Base-by-base conservation (phyloP, 2,329 filamentous ascomycete species). In the Penicillium olsonii region DNA sequence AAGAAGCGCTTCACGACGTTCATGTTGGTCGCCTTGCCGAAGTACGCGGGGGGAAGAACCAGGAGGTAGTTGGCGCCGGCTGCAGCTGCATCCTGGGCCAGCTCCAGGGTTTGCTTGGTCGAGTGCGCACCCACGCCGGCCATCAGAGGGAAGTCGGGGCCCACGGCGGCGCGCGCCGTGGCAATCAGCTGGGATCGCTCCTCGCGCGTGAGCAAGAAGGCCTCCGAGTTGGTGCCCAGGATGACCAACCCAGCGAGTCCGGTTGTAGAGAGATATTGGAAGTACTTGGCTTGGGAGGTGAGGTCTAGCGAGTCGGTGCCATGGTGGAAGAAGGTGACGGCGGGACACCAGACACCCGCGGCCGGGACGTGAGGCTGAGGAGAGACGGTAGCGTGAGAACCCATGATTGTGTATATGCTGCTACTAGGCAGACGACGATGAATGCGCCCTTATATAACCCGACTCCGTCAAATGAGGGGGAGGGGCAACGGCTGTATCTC, bases 111-210 rank as follows among this genome's bases (percentile, higher is more conserved):
- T 68, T 87, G 84, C 54, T 78, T 77, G 2, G 82, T 87, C 14
- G 82, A 85, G 66, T 87, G 84, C 0, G 80, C 83, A 15, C 83
- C 78, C 6, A 84, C 81, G 27, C 85, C 85, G 4, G 81, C 82
- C 75, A 85, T 84, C 62, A 86, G 74, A 24, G 82, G 82, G 60
- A 74, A 83, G 18, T 70, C 68, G 1, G 77, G 74, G 0, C 78
- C 78, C 12, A 80, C 76, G n/a, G 79, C 77, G 29, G 65, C 62
- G 29, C 82, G 74, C 42, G 84, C 85, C 10, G 79, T 72, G 22
- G 71, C 65, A 19, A 88, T 75, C n/a, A 87, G 75, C 34, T 74
- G 71, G 40, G 71, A 71, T 48, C 83, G 76, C 67, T 85, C 83
- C 56, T 82, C 77, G n/a, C 80, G 79, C 11, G 81, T 83, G 35